These are phyloP conservation scores for Ogataea trehaloabstinens DNA, from an alignment of 805 yeast species.

Conservation along the genomic window DNA sequence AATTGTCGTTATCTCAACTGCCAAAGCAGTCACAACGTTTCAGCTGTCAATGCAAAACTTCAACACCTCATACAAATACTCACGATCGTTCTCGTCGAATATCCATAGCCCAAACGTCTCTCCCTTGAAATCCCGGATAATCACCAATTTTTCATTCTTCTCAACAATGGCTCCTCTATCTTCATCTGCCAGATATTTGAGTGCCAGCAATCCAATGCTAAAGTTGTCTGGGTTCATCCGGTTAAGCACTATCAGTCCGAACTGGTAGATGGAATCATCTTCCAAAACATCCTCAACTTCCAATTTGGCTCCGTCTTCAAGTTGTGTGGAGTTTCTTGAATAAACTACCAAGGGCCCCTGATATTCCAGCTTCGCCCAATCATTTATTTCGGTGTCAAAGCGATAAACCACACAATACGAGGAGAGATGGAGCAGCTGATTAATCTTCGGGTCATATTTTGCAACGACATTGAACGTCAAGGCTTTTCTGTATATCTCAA, in stretches of 20 bases:
- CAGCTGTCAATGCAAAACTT: constrained; percentile 28
- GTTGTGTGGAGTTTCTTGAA: constrained; percentile 24
- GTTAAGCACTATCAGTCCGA: constrained; percentile 69
- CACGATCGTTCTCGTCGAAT: constrained; percentile 65
- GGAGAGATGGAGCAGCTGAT: constrained; percentile 64
- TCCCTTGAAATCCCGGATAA: constrained; percentile 63
- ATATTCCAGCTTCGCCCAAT: constrained; percentile 69
- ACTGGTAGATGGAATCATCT: constrained; percentile 45
- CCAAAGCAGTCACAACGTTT: not conserved
- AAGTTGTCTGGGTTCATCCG: constrained; percentile 68
- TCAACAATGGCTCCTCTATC: constrained; percentile 59
- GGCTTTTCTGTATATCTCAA: constrained; percentile 65
- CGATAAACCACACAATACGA: constrained; percentile 72
- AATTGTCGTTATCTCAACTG: too few species aligned
- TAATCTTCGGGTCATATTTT: constrained; percentile 69
- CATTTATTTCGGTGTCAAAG: constrained; percentile 53
- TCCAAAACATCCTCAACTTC: constrained; percentile 32
- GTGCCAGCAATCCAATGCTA: constrained; percentile 65
- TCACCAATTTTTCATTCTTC: constrained; percentile 64
- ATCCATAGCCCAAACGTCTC: constrained; percentile 80
- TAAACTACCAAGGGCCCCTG: constrained; percentile 72
- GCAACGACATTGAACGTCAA: constrained; percentile 74
- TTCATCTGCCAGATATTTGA: constrained; percentile 34
- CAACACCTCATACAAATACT: constrained; percentile 47
- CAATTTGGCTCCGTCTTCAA: constrained; percentile 5